Evolutionary conservation across 805 yeast genomes (phyloP).

Genomic region (Wickerhamiella lipophila): DNA sequence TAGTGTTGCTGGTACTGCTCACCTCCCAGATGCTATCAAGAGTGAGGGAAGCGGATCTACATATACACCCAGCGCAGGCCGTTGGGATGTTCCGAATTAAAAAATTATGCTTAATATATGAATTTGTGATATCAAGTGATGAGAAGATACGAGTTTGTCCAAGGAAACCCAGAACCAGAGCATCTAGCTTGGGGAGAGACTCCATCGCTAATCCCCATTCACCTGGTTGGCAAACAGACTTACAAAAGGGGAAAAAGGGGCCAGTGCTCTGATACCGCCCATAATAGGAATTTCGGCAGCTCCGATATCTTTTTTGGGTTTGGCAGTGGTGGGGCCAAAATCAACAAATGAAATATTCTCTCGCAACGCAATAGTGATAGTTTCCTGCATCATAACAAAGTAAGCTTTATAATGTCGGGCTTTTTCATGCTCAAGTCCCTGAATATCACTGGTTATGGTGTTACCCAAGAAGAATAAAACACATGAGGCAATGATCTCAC

Average conservation of each 20-base stretch:
- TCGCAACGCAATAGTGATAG: constrained; percentile 32
- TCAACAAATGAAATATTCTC: constrained; percentile 33
- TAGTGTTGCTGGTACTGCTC: neutral
- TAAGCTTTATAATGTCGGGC: constrained; percentile 33
- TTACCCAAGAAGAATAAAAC: constrained; percentile 34
- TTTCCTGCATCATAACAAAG: constrained; percentile 38
- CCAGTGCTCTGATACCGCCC: constrained; percentile 30
- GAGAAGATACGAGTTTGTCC: too few species aligned
- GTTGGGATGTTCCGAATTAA: constrained; percentile 1
- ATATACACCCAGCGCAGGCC: constrained; percentile 2
- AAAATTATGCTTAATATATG: neutral
- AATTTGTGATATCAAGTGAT: too few species aligned
- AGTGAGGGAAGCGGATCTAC: too few species aligned
- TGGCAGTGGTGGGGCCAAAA: constrained; percentile 37
- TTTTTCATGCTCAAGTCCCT: constrained; percentile 33
- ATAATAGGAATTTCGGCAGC: constrained; percentile 29
- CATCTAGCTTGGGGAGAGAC: too few species aligned
- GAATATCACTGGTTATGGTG: constrained; percentile 35
- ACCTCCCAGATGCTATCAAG: too few species aligned
- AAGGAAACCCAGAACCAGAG: too few species aligned
- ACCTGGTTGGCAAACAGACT: constrained; percentile 21
- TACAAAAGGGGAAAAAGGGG: constrained; percentile 21
- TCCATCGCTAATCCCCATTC: constrained; percentile 16
- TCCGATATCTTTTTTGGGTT: constrained; percentile 34
- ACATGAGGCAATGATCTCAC: constrained; percentile 32